Percentiles rank a stretch among this genome's conserved stretches.
phyloP scores from a whole-genome alignment of 352 stramenopile species.

The Globisporangium cylindrosporum region DNA sequence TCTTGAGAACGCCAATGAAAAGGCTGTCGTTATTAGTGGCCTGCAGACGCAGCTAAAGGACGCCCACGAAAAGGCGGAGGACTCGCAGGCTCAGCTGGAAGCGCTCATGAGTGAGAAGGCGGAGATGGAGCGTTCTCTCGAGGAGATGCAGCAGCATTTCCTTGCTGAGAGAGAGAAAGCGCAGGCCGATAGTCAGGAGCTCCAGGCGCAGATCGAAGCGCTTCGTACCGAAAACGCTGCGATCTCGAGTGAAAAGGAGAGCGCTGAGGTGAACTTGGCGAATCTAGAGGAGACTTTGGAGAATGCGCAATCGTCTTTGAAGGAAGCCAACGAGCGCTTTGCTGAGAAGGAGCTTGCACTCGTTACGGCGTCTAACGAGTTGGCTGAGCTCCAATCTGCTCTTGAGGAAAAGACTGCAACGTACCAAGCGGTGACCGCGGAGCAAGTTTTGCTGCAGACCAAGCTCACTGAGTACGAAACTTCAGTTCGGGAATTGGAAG shows the following conservation, averaged over 20 bases:
- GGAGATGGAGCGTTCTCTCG: constrained; percentile 4
- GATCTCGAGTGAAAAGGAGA: constrained; percentile 13
- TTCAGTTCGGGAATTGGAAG: constrained; percentile 14
- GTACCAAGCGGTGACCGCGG: neutral
- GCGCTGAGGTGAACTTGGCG: neutral
- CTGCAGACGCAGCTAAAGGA: constrained; percentile 12
- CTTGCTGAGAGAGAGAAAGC: constrained; percentile 10
- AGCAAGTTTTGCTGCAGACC: neutral
- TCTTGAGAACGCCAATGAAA: constrained; percentile 10
- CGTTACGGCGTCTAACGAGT: neutral
- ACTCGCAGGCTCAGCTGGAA: constrained; percentile 16
- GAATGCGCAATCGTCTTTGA: neutral
- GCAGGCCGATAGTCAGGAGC: neutral
- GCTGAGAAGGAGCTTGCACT: neutral
- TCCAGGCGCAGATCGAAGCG: constrained; percentile 8
- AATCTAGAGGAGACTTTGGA: neutral
- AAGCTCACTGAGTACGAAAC: neutral
- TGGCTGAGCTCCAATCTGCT: neutral
- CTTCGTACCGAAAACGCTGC: neutral
- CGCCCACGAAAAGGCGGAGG: constrained; percentile 16
- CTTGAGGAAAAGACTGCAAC: constrained; percentile 6
- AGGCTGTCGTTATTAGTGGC: constrained; percentile 14
- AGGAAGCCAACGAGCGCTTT: constrained; percentile 2
- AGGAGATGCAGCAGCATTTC: constrained; percentile 7
- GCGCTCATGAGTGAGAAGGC: constrained; percentile 14